phyloP scores from a whole-genome alignment of 192 early-diverging fungal genomes.

The Coemansia nantahalensis region DNA sequence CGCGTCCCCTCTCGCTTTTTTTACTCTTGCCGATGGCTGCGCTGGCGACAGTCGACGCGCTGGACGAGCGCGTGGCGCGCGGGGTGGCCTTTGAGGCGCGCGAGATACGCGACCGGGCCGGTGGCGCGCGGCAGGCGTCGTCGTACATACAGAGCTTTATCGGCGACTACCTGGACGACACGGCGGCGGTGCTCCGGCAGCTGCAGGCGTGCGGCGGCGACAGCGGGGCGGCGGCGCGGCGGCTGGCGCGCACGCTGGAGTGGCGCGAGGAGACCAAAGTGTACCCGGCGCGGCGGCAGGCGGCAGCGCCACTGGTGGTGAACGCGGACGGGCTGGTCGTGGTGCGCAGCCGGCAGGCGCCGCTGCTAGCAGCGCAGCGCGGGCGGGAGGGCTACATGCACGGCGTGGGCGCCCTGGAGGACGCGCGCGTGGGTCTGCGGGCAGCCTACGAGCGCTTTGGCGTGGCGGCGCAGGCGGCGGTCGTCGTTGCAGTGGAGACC shows the following conservation, averaged over 20 bases:
- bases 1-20: too few species aligned
- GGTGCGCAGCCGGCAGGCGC: constrained; percentile 26
- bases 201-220: constrained; percentile 22
- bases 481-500: constrained; percentile 39
- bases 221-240: not conserved
- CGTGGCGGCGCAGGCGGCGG: constrained; percentile 9
- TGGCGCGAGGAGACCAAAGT: constrained; percentile 46
- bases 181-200: constrained; percentile 14
- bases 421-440: constrained; percentile 40
- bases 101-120: not conserved
- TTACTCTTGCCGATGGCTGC: too few species aligned
- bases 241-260: constrained; percentile 17
- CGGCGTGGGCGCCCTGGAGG: constrained; percentile 31
- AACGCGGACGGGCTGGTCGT: constrained; percentile 25
- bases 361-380: constrained; percentile 8
- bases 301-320: constrained; percentile 4
- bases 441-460: constrained; percentile 4
- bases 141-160: constrained; percentile 35
- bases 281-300: constrained; percentile 18
- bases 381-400: constrained; percentile 20
- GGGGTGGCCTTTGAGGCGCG: constrained; percentile 11
- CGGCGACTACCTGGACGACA: constrained; percentile 35
- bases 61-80: constrained; percentile 4
- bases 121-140: not conserved
- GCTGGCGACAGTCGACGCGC: not conserved